phyloP scores from a whole-genome alignment of 1,284 basidiomycete species.

The Tilletiaria anomala region DNA sequence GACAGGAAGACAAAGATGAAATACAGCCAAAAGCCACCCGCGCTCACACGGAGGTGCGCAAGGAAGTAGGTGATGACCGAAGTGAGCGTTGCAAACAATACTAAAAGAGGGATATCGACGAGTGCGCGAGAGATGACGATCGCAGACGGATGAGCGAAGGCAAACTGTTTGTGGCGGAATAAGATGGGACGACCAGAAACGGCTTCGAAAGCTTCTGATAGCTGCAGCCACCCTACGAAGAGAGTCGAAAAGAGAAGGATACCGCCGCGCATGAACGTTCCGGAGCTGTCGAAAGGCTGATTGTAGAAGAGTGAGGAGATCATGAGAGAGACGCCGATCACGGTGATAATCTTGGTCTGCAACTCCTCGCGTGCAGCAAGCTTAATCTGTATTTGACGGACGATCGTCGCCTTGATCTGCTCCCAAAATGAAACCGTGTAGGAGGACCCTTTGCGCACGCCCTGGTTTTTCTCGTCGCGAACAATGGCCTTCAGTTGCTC shows the following conservation, averaged over 20 bases:
- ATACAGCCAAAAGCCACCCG: constrained; percentile 40
- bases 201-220: constrained; percentile 54
- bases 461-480: constrained; percentile 19
- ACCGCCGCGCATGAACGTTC: constrained; percentile 10
- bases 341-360: constrained; percentile 21
- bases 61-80: constrained; percentile 54
- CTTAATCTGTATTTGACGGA: constrained; percentile 23
- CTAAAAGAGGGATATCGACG: constrained; percentile 55
- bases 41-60: constrained; percentile 46
- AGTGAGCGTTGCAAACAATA: constrained; percentile 47
- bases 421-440: constrained; percentile 23
- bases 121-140: constrained; percentile 53
- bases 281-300: constrained; percentile 13
- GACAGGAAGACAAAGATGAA: constrained; percentile 21
- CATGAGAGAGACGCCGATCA: constrained; percentile 25
- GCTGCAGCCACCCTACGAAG: constrained; percentile 30
- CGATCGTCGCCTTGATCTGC: constrained; percentile 19
- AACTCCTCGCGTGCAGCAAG: constrained; percentile 18
- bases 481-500: constrained; percentile 11
- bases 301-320: constrained; percentile 24
- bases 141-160: constrained; percentile 41
- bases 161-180: constrained; percentile 45
- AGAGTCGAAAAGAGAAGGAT: constrained; percentile 28
- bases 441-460: constrained; percentile 15
- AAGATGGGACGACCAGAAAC: constrained; percentile 56